Percentiles rank a stretch among this genome's conserved stretches.
phyloP scores from a whole-genome alignment of 2,329 filamentous ascomycete genomes.

The Fusarium graminum region DNA sequence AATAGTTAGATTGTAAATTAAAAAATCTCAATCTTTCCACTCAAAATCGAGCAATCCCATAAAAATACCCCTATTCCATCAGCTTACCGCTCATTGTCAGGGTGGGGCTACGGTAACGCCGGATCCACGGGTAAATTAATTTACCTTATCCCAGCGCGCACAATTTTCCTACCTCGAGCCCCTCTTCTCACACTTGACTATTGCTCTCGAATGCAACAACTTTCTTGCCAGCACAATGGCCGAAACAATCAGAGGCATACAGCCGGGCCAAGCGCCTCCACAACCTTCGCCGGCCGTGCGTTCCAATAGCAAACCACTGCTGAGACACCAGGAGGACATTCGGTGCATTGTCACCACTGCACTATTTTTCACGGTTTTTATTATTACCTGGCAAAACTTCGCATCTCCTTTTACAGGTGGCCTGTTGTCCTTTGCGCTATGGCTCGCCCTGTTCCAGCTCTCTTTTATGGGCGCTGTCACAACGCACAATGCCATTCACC shows the following conservation, averaged over 20 bases:
- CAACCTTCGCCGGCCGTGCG: background rate
- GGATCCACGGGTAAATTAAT: background rate
- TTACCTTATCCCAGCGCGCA: background rate
- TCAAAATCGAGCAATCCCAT: background rate
- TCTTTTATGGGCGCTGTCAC: conserved; percentile 28
- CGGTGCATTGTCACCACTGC: conserved; percentile 22
- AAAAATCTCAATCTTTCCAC: background rate
- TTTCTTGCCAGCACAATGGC: conserved; percentile 5
- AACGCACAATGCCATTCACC: conserved; percentile 25
- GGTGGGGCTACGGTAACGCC: background rate
- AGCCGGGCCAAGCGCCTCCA: conserved; percentile 1
- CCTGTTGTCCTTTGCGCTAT: conserved; percentile 14
- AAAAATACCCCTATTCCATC: background rate
- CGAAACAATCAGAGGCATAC: conserved; percentile 1
- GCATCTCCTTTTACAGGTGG: conserved; percentile 12
- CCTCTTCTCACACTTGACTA: background rate
- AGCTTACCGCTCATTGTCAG: background rate
- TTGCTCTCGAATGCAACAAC: background rate
- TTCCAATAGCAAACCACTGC: background rate
- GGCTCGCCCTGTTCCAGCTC: conserved; percentile 25
- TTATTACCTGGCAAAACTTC: conserved; percentile 25
- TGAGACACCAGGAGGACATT: conserved; percentile 23
- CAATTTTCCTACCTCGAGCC: background rate
- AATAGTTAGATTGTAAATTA: too few species aligned
- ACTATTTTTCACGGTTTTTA: conserved; percentile 26